Evolutionary conservation across 2,329 filamentous ascomycete genomes (phyloP).

Genomic region (Fusarium floridanum): DNA sequence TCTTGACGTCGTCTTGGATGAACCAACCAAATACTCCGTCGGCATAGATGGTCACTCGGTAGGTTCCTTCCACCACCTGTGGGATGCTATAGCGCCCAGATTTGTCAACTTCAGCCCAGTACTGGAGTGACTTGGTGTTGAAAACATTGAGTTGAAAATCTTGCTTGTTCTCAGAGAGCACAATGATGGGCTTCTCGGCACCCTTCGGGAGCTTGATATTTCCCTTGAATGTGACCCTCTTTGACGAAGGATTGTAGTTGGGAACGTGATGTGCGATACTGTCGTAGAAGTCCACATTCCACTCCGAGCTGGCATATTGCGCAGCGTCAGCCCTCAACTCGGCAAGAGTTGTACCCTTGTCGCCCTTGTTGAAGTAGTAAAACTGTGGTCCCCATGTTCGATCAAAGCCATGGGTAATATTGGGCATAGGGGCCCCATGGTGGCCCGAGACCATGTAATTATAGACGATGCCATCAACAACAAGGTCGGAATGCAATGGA

Average conservation of each 20-base stretch:
- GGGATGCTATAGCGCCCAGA: constrained; percentile 52
- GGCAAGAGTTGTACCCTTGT: neutral
- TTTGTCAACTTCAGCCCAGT: constrained; percentile 66
- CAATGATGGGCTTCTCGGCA: constrained; percentile 58
- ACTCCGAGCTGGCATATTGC: constrained; percentile 24
- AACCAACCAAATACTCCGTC: constrained; percentile 37
- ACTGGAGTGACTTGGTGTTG: constrained; percentile 67
- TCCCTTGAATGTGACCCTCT: constrained; percentile 21
- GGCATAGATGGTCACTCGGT: constrained; percentile 35
- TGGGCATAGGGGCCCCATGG: constrained; percentile 71
- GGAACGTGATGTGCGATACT: constrained; percentile 31
- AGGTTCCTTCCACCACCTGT: constrained; percentile 26
- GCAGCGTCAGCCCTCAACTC: constrained; percentile 32
- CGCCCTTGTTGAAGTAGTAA: constrained; percentile 68
- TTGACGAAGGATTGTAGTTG: constrained; percentile 20
- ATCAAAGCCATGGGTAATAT: constrained; percentile 73
- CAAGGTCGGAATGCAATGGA: constrained; percentile 70
- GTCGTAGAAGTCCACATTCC: constrained; percentile 38
- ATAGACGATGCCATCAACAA: constrained; percentile 73
- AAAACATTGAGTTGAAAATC: constrained; percentile 57
- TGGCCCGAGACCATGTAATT: constrained; percentile 73
- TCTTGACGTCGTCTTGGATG: constrained; percentile 53
- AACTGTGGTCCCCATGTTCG: constrained; percentile 73
- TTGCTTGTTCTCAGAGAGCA: constrained; percentile 56
- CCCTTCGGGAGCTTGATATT: constrained; percentile 31